phyloP scores from a whole-genome alignment of 2,329 filamentous ascomycete species.

The Penicillium frequentans region DNA sequence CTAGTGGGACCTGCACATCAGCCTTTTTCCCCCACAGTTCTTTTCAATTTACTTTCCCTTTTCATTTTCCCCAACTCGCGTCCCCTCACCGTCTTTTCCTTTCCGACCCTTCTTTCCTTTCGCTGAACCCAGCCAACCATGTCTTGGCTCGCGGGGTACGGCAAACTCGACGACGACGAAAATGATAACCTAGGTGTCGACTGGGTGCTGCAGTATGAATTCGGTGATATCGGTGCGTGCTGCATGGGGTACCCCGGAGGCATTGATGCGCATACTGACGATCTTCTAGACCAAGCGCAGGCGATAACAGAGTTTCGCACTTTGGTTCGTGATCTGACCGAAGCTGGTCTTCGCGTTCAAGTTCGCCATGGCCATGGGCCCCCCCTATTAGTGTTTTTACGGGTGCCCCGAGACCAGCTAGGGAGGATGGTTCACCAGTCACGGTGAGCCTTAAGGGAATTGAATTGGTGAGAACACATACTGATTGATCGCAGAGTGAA shows the following conservation, averaged over 20 bases:
- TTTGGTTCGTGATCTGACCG: slow-evolving; percentile 72
- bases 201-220: slow-evolving; percentile 80
- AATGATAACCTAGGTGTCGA: slow-evolving; percentile 71
- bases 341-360: slow-evolving; percentile 81
- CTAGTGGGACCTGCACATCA: slow-evolving; percentile 2
- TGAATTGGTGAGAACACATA: background rate
- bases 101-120: background rate
- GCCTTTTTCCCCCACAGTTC: slow-evolving; percentile 5
- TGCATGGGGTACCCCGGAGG: background rate
- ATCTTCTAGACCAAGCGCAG: slow-evolving; percentile 60
- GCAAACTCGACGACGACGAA: slow-evolving; percentile 20
- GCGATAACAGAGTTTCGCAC: slow-evolving; percentile 75
- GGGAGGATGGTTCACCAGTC: slow-evolving; percentile 80
- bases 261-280: slow-evolving; percentile 11
- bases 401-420: slow-evolving; percentile 74
- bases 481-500: slow-evolving; percentile 62
- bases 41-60: slow-evolving; percentile 6
- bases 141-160: slow-evolving; percentile 27
- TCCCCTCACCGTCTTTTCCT: slow-evolving; percentile 6
- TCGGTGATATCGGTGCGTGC: slow-evolving; percentile 63
- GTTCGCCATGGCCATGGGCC: slow-evolving; percentile 76
- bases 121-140: slow-evolving; percentile 14
- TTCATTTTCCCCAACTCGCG: background rate
- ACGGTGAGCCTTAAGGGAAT: slow-evolving; percentile 48
- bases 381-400: slow-evolving; percentile 80